Evolutionary conservation across 2,329 filamentous ascomycete species (phyloP), one percentile per base, ranked within the genome.

Genomic region (Arthroderma sp.): DNA sequence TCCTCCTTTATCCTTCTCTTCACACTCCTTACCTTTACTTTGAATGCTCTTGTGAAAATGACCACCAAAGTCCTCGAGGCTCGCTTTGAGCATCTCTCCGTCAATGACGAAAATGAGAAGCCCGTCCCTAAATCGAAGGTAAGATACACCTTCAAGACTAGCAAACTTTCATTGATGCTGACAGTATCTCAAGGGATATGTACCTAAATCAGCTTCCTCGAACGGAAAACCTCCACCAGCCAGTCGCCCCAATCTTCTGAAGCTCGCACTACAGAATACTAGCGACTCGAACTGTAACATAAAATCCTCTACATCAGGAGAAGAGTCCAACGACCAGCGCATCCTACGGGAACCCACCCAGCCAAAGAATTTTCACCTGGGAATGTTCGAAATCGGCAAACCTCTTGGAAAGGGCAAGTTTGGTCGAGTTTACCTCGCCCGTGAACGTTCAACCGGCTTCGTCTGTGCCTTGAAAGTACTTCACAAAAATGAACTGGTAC

Each of bases 341-440:
- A 62, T 45, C 56, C 57, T 39, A 61, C 64, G 69, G 8, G 44
- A 41, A 15, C 11, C 27, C 5, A 29, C 44, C 1, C 61, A 50
- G 44, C 63, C 68, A 3, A 71, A 67, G 45, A 60, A 86, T 53
- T 88, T 88, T 65, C 85, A 94, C 60, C 77, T 94, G 3, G 84
- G 85, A 64, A 93, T 93, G 85, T 94, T 94, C 61, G 87, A 94
- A 63, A 94, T 93, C 52, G 85, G 85, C 34, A 83, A 85, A 53
- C 84, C 85, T 1, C 70, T 93, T 3, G 85, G 85, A 43, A 91
- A 91, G 66, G 85, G 85, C 51, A 93, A 91, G 61, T 93, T 91
- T 57, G 85, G 85, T 1, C 77, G 85, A 38, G 85, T 93, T 3
- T 93, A 93, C 60, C 77, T 93, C 29, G 85, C 84, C 40, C 81